Percentiles rank a stretch among this genome's conserved stretches.
Conservation (phyloP, 1,284 basidiomycete species). For the Irpex sp. region DNA sequence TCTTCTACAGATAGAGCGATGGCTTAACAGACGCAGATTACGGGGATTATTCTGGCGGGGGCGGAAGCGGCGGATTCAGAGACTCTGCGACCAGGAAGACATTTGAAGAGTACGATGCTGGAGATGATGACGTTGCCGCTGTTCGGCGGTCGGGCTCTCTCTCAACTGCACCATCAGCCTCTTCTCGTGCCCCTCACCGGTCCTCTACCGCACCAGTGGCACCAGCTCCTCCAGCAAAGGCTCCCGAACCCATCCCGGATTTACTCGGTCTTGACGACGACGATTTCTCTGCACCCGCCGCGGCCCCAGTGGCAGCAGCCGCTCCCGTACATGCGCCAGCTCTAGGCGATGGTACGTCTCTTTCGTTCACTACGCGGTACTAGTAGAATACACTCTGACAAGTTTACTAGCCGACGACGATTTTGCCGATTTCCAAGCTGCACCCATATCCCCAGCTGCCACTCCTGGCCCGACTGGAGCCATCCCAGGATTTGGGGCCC, state of each 20-base stretch:
- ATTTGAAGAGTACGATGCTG: conserved; percentile 96
- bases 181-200: conserved; percentile 22
- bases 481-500: conserved; percentile 26
- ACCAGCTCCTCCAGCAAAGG: conserved; percentile 37
- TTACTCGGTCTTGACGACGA: conserved; percentile 68
- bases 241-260: conserved; percentile 26
- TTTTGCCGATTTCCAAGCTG: conserved; percentile 88
- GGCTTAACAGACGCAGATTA: conserved; percentile 19
- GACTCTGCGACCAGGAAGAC: conserved; percentile 49
- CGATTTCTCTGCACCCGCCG: conserved; percentile 29
- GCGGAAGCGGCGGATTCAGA: conserved; percentile 48
- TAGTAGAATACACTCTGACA: neutral
- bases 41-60: conserved; percentile 32
- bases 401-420: conserved; percentile 60
- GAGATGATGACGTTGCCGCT: conserved; percentile 78
- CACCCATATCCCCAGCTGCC: conserved; percentile 43
- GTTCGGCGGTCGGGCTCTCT: conserved; percentile 37
- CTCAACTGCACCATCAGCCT: conserved; percentile 15
- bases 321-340: conserved; percentile 19
- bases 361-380: conserved; percentile 3
- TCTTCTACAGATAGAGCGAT: conserved; percentile 12
- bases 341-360: conserved; percentile 37
- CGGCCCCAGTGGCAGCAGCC: conserved; percentile 7
- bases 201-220: conserved; percentile 29
- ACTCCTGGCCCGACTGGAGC: conserved; percentile 25